Evolutionary conservation across 176 grass and related monocot species (phyloP).

Genomic region (Echinochloa phyllopogon): DNA sequence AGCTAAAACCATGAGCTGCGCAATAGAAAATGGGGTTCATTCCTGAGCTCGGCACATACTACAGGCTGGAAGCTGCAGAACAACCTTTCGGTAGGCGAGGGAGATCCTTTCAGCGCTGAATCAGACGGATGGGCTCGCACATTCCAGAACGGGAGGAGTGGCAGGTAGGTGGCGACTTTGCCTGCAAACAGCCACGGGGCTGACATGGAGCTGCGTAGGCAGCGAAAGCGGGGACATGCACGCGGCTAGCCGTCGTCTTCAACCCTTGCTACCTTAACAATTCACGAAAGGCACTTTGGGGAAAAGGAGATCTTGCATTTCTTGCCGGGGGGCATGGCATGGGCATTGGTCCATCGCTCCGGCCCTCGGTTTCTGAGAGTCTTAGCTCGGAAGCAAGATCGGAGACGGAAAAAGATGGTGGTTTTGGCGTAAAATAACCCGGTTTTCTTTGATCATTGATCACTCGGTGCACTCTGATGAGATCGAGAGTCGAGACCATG

Average conservation of each 20-base stretch:
- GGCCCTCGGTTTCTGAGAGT: conserved; percentile 29
- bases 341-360: neutral
- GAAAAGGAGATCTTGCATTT: conserved; percentile 33
- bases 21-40: conserved; percentile 6
- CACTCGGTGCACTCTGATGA: neutral
- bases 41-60: neutral
- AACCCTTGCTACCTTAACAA: conserved; percentile 19
- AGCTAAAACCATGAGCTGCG: neutral
- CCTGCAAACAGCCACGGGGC: conserved; percentile 28
- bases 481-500: too few relatives aligned
- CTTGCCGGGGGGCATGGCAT: neutral
- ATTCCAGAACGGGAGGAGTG: conserved; percentile 42
- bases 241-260: neutral
- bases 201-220: conserved; percentile 71
- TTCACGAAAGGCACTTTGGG: conserved; percentile 4
- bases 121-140: conserved; percentile 42
- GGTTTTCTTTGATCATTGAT: neutral
- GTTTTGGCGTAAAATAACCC: neutral
- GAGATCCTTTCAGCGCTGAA: conserved; percentile 51
- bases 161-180: conserved; percentile 51
- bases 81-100: conserved; percentile 35
- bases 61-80: conserved; percentile 1
- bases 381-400: conserved; percentile 50
- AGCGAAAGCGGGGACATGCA: conserved; percentile 32
- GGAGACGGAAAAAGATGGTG: neutral